Evolutionary conservation across 176 grass and related monocot species (phyloP).

Genomic region (Zoysia japonica): DNA sequence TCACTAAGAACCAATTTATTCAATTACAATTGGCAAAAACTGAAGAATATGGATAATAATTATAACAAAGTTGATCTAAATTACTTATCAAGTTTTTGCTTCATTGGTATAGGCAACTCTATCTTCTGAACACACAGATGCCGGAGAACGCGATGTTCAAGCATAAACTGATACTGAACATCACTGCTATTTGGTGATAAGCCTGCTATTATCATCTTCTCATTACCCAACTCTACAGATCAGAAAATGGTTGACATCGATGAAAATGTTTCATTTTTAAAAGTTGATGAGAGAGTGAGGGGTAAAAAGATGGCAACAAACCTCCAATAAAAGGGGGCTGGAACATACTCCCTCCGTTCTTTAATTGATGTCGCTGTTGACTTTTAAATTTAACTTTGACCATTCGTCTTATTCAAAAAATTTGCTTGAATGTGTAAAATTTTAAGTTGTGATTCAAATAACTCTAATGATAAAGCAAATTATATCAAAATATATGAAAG

Average conservation of each 20-base stretch:
- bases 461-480: no score
- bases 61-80: neutral
- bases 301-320: slow-evolving; percentile 10
- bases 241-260: slow-evolving; percentile 33
- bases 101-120: slow-evolving; percentile 41
- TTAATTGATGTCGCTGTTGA: no score
- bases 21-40: neutral
- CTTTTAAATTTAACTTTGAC: no score
- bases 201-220: slow-evolving; percentile 46
- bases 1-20: neutral
- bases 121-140: slow-evolving; percentile 53
- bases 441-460: no score
- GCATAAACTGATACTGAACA: slow-evolving; percentile 54
- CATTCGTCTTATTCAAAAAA: no score
- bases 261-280: neutral
- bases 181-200: slow-evolving; percentile 47
- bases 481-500: no score
- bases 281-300: neutral
- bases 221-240: slow-evolving; percentile 42
- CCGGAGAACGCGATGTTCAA: slow-evolving; percentile 50
- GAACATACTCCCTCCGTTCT: neutral
- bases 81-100: slow-evolving; percentile 40
- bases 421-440: no score
- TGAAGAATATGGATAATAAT: neutral
- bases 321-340: slow-evolving; percentile 50